These are phyloP conservation scores for Halenospora varia DNA, from an alignment of 495 filamentous ascomycete genomes.

Conservation along the genomic window DNA sequence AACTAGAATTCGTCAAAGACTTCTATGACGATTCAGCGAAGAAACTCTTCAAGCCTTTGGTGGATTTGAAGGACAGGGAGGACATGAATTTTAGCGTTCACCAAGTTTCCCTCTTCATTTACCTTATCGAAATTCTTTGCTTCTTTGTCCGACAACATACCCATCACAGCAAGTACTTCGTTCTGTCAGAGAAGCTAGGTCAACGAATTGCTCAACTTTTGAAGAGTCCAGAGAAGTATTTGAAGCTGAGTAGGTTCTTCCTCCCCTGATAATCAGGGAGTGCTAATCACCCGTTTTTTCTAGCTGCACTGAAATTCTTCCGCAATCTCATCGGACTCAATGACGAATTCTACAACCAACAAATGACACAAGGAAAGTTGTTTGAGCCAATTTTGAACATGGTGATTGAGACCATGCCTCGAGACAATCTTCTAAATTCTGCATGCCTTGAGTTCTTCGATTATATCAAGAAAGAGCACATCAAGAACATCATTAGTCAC, in stretches of 20 bases:
- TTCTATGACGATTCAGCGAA: slow-evolving; percentile 90
- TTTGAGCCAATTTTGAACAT: slow-evolving; percentile 88
- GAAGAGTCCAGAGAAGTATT: slow-evolving; percentile 80
- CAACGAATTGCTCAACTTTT: slow-evolving; percentile 81
- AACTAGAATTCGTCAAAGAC: slow-evolving; percentile 74
- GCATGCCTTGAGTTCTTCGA: slow-evolving; percentile 96
- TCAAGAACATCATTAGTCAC: slow-evolving; percentile 78
- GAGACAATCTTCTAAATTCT: slow-evolving; percentile 93
- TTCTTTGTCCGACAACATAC: slow-evolving; percentile 91
- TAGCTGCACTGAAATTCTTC: slow-evolving; percentile 92
- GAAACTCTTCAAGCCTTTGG: slow-evolving; percentile 82
- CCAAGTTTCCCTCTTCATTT: slow-evolving; percentile 82
- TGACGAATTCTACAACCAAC: slow-evolving; percentile 88
- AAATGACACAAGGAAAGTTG: slow-evolving; percentile 78
- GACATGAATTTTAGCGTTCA: slow-evolving; percentile 56
- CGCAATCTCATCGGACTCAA: slow-evolving; percentile 79
- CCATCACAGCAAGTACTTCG: slow-evolving; percentile 82
- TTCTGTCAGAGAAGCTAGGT: slow-evolving; percentile 74
- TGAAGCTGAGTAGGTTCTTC: slow-evolving; percentile 75
- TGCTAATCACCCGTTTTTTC: slow-evolving; percentile 1
- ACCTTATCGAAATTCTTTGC: slow-evolving; percentile 90
- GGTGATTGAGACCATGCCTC: slow-evolving; percentile 83
- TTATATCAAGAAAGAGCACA: slow-evolving; percentile 79
- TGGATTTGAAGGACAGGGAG: slow-evolving; percentile 68
- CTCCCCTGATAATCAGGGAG: background rate